Evolutionary conservation across 805 yeast species (phyloP), one percentile per base, ranked within the genome.

Genomic region (Suhomyces tanzawaensis): DNA sequence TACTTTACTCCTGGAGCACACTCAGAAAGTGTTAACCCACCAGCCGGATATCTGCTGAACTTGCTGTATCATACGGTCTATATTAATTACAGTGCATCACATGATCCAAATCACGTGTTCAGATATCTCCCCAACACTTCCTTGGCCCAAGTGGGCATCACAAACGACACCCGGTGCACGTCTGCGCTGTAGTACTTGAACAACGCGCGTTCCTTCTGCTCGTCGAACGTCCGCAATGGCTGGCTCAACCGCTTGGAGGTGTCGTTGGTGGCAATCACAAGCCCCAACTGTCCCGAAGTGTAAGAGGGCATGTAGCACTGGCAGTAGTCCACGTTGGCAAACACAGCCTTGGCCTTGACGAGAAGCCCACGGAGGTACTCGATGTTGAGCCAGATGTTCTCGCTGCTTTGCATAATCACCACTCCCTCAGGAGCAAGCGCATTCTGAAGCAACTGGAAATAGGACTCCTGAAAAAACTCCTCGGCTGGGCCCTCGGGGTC

Each of bases 401-500:
- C 95, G 32, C 70, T 64, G 17, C 85, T 77, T 59, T 88, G 95
- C 73, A 88, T 83, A 32, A 89, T 83, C 33, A 88, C 83, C 25
- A 88, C 79, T 19, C 82, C 82, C 44, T 79, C 67, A 2, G 70
- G 69, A 31, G 74, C 75, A 39, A 89, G 71, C 4, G 93, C 85
- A 41, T 74, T 72, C 44, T 67, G 53, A 40, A 90, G 66, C 39
- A 89, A 65, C 52, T 78, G 69, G 62, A 88, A 89, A 65, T 89
- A 89, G 39, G 74, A 77, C 43, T 74, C 72, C 58, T 87, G 86
- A 67, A 89, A 89, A 50, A 89, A 85, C 14, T 85, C 85, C 52
- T 82, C 95, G 1, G 97, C 97, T 4, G 97, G 97, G 3, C 93
- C 96, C 51, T 89, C 96, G 1, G 96, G 96, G 60, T 89, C 97